phyloP scores from a whole-genome alignment of 805 yeast genomes.

The Yarrowia sp. region DNA sequence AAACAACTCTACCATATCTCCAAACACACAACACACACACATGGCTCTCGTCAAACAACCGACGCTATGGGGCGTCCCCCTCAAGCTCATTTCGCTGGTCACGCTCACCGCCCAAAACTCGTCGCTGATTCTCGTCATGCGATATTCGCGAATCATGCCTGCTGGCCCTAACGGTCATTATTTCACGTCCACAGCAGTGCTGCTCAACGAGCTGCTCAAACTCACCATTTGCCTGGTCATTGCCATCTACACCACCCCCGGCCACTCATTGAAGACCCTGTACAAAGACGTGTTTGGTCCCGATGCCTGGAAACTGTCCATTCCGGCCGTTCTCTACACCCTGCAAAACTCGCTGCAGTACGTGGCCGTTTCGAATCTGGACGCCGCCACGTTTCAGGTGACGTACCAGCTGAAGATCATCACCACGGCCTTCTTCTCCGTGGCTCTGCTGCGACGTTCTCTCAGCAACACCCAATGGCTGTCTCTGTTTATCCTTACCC shows the following conservation, averaged over 20 bases:
- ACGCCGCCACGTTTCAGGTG: constrained; percentile 46
- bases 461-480: constrained; percentile 41
- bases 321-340: constrained; percentile 45
- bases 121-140: constrained; percentile 44
- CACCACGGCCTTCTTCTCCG: constrained; percentile 46
- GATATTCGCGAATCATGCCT: constrained; percentile 45
- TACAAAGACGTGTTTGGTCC: constrained; percentile 39
- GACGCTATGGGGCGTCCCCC: constrained; percentile 35
- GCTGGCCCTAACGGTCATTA: constrained; percentile 38
- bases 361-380: constrained; percentile 44
- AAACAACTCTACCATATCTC: not conserved
- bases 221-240: constrained; percentile 38
- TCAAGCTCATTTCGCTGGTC: constrained; percentile 40
- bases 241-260: constrained; percentile 33
- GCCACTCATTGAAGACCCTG: constrained; percentile 28
- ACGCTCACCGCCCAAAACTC: constrained; percentile 44
- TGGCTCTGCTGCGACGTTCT: constrained; percentile 40
- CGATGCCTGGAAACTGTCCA: constrained; percentile 44
- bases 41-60: constrained; percentile 20
- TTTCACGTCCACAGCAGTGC: constrained; percentile 44
- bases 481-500: constrained; percentile 41
- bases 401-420: constrained; percentile 46
- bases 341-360: constrained; percentile 44
- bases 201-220: constrained; percentile 43
- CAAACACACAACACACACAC: not conserved